phyloP scores from a whole-genome alignment of 2,329 filamentous ascomycete genomes.

The Onygenales sp. region DNA sequence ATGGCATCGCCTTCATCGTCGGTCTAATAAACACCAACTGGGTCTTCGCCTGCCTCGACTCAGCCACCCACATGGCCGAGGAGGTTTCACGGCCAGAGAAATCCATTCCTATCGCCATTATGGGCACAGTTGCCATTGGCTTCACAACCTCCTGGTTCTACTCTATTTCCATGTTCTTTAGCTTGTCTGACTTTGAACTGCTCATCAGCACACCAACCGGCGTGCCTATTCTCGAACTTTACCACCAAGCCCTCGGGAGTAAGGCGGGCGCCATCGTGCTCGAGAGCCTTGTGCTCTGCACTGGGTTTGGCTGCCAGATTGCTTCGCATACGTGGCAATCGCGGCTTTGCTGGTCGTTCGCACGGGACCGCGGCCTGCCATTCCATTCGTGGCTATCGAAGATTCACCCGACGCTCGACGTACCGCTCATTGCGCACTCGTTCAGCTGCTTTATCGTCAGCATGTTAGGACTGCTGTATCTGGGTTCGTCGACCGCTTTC shows the following conservation, averaged over 20 bases:
- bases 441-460: conserved; percentile 37
- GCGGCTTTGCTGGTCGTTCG: conserved; percentile 44
- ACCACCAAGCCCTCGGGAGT: conserved; percentile 34
- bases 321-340: conserved; percentile 43
- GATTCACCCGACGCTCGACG: conserved; percentile 32
- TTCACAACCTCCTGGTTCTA: conserved; percentile 42
- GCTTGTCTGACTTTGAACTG: conserved; percentile 34
- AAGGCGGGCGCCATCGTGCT: conserved; percentile 39
- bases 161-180: conserved; percentile 42
- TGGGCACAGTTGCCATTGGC: conserved; percentile 40
- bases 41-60: conserved; percentile 42
- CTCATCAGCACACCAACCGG: conserved; percentile 32
- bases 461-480: conserved; percentile 38
- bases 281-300: conserved; percentile 37
- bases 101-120: conserved; percentile 42
- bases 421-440: conserved; percentile 37
- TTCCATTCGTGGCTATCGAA: conserved; percentile 31
- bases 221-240: conserved; percentile 41
- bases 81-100: conserved; percentile 39
- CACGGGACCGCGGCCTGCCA: conserved; percentile 41
- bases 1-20: conserved; percentile 43
- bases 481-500: conserved; percentile 34
- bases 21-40: conserved; percentile 44
- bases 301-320: conserved; percentile 39
- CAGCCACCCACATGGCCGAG: conserved; percentile 42